phyloP scores from a whole-genome alignment of 2,329 filamentous ascomycete genomes.

The Cladosporium sp. region DNA sequence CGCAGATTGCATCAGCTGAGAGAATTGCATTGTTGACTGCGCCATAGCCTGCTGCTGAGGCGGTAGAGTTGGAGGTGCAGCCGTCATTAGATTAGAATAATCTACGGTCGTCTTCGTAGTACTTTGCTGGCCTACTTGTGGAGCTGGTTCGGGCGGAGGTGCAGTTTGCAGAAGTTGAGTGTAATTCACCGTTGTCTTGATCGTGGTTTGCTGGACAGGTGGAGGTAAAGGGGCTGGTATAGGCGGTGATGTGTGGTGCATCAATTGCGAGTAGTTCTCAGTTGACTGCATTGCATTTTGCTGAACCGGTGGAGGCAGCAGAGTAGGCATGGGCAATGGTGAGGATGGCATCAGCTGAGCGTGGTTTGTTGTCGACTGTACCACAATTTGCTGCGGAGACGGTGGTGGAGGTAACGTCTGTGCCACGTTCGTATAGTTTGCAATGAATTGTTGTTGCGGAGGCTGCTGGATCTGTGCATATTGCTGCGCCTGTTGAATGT shows the following conservation, averaged over 20 bases:
- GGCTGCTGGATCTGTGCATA: not conserved
- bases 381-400: not conserved
- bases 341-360: not conserved
- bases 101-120: no score
- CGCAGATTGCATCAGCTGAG: not conserved
- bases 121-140: no score
- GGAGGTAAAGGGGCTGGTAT: not conserved
- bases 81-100: no score
- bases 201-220: not conserved
- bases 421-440: not conserved
- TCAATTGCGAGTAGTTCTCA: not conserved
- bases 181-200: not conserved
- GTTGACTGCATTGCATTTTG: not conserved
- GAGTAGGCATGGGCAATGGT: not conserved
- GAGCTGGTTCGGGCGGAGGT: not conserved
- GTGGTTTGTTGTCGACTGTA: not conserved
- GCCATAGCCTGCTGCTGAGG: not conserved
- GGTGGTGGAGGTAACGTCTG: not conserved
- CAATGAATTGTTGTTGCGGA: not conserved
- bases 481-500: not conserved
- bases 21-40: not conserved
- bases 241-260: not conserved
- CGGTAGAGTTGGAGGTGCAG: not conserved
- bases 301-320: no score
- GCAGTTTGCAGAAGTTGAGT: not conserved